phyloP scores from a whole-genome alignment of 495 filamentous ascomycete genomes.

The Aspergillus asperescens region DNA sequence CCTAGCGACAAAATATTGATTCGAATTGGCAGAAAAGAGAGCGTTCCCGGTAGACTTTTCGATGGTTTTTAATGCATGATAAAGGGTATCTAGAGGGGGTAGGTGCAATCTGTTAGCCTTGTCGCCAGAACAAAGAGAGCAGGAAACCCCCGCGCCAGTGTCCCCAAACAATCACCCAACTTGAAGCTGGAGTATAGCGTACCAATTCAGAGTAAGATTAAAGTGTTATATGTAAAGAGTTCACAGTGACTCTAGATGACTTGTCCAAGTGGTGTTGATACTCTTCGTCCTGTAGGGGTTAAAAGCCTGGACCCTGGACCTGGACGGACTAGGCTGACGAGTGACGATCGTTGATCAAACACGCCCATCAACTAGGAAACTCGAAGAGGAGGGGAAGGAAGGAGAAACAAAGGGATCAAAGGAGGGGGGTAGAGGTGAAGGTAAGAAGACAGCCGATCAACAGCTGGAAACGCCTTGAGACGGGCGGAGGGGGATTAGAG shows the following conservation, averaged over 20 bases:
- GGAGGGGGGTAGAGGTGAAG: neutral
- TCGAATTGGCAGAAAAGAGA: neutral
- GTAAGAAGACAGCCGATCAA: slow-evolving; percentile 7
- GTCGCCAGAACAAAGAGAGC: slow-evolving; percentile 3
- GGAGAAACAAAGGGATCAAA: neutral
- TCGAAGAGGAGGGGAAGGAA: neutral
- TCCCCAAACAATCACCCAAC: neutral
- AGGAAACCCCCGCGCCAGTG: slow-evolving; percentile 1
- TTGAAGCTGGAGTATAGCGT: neutral
- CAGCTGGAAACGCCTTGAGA: neutral
- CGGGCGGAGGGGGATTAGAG: neutral
- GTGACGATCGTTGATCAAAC: neutral
- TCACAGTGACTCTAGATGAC: neutral
- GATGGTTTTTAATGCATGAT: slow-evolving; percentile 17
- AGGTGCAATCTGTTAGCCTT: neutral
- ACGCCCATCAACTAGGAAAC: neutral
- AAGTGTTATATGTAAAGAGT: neutral
- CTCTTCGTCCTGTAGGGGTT: neutral
- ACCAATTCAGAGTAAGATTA: neutral
- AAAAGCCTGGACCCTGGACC: slow-evolving; percentile 8
- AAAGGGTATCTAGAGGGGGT: neutral
- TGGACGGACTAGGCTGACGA: slow-evolving; percentile 10
- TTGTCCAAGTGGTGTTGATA: neutral
- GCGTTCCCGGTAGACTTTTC: slow-evolving; percentile 3
- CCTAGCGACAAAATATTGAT: slow-evolving; percentile 1